Percentiles rank a stretch among this genome's conserved stretches.
Conservation (phyloP, 1,139 yeast genomes). For the Waltiozyma sp. region DNA sequence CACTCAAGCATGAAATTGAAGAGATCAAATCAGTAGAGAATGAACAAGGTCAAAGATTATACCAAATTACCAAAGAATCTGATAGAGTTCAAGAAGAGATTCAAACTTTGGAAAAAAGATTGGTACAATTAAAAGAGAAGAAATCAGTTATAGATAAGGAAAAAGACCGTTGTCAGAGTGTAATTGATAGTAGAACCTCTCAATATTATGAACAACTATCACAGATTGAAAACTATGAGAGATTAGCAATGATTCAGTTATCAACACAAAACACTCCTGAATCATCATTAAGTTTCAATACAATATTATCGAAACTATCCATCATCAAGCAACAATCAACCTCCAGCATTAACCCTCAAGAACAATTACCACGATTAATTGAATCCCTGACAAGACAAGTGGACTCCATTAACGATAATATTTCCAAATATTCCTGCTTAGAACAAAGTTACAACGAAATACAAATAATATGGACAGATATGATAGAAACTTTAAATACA, state of each 20-base stretch:
- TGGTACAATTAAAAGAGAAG: slow-evolving; percentile 29
- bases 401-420: slow-evolving; percentile 19
- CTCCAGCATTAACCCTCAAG: too few species aligned
- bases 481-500: slow-evolving; percentile 17
- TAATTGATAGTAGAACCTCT: slow-evolving; percentile 40
- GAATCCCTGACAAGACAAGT: slow-evolving; percentile 21
- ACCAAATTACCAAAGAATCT: slow-evolving; percentile 27
- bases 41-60: slow-evolving; percentile 35
- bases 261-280: slow-evolving; percentile 8
- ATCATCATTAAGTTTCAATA: not conserved
- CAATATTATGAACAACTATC: slow-evolving; percentile 32
- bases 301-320: not conserved
- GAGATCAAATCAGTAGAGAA: slow-evolving; percentile 32
- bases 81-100: slow-evolving; percentile 36
- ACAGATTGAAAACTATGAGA: slow-evolving; percentile 31
- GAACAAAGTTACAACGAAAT: slow-evolving; percentile 19
- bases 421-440: slow-evolving; percentile 11
- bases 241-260: slow-evolving; percentile 21
- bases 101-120: slow-evolving; percentile 27
- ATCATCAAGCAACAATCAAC: not conserved
- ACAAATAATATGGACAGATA: slow-evolving; percentile 29
- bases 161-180: slow-evolving; percentile 40
- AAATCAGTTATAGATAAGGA: slow-evolving; percentile 30
- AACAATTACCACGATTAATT: slow-evolving; percentile 8
- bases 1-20: slow-evolving; percentile 27